Percentiles rank a stretch among this genome's conserved stretches.
Conservation (phyloP, 345 rosid genomes). For the Gossypium rotundifolium region DNA sequence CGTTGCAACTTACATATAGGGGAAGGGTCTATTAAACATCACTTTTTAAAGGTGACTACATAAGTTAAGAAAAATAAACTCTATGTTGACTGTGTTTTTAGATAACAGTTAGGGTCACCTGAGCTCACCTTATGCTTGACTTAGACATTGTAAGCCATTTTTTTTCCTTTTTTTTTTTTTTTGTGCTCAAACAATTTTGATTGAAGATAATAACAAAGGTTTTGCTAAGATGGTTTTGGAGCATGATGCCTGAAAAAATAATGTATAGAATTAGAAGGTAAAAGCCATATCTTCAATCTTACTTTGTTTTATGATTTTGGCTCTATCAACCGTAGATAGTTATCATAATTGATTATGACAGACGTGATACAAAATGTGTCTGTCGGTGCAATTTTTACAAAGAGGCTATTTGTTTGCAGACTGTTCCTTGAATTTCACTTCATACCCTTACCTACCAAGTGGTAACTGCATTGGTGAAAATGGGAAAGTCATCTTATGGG, state of each 20-base stretch:
- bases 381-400: not conserved
- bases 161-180: not conserved
- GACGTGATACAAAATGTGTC: not conserved
- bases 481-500: constrained; percentile 27
- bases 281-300: no score
- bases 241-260: constrained; percentile 21
- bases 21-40: no score
- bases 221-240: constrained; percentile 90
- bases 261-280: no score
- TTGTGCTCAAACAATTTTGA: constrained; percentile 43
- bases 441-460: constrained; percentile 37
- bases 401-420: constrained; percentile 15
- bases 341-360: not conserved
- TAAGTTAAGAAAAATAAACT: not conserved
- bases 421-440: constrained; percentile 27
- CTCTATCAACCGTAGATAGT: not conserved
- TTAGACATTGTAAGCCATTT: not conserved
- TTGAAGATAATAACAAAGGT: constrained; percentile 21
- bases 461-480: constrained; percentile 33
- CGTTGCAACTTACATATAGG: no score
- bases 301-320: not conserved
- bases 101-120: not conserved
- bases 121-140: no score
- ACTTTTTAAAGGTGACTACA: no score
- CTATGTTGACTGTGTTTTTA: not conserved